phyloP scores from a whole-genome alignment of 805 yeast species.

The Pichia membranifaciens region DNA sequence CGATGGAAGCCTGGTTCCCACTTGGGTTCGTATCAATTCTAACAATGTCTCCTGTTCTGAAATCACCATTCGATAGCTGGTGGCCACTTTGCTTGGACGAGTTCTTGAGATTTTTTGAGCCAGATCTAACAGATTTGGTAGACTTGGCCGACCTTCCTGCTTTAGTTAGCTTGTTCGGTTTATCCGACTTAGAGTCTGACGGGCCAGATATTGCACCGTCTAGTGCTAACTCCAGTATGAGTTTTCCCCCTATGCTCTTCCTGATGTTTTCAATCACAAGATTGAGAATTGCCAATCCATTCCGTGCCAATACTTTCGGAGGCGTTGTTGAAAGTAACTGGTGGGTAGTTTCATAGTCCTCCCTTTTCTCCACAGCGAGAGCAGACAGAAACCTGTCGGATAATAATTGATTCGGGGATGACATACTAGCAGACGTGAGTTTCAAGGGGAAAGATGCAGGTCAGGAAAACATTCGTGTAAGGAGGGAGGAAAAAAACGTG shows the following conservation, averaged over 20 bases:
- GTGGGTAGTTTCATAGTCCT: conserved; percentile 46
- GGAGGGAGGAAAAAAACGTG: too few relatives aligned
- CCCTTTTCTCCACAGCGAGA: conserved; percentile 42
- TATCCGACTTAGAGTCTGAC: conserved; percentile 15
- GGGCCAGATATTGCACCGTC: conserved; percentile 26
- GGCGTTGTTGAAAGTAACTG: conserved; percentile 42
- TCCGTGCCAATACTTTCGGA: conserved; percentile 58
- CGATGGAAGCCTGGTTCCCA: conserved; percentile 16
- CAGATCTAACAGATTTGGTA: not conserved
- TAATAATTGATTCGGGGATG: conserved; percentile 17
- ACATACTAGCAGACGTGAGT: not conserved
- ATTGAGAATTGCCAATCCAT: conserved; percentile 74
- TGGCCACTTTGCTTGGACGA: conserved; percentile 24
- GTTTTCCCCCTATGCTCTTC: conserved; percentile 76
- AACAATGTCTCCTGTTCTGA: conserved; percentile 75
- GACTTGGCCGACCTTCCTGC: not conserved
- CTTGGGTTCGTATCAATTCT: conserved; percentile 43
- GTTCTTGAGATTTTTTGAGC: conserved; percentile 1
- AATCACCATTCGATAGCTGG: conserved; percentile 33
- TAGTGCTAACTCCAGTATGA: conserved; percentile 53
- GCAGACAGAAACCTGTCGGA: conserved; percentile 35
- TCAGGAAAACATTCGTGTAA: too few relatives aligned
- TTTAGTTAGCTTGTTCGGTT: not conserved
- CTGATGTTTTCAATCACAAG: conserved; percentile 53
- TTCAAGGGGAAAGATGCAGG: too few relatives aligned